These are phyloP conservation scores for Eimeria falciformis DNA, from an alignment of 169 alveolate species.

Conservation along the genomic window DNA sequence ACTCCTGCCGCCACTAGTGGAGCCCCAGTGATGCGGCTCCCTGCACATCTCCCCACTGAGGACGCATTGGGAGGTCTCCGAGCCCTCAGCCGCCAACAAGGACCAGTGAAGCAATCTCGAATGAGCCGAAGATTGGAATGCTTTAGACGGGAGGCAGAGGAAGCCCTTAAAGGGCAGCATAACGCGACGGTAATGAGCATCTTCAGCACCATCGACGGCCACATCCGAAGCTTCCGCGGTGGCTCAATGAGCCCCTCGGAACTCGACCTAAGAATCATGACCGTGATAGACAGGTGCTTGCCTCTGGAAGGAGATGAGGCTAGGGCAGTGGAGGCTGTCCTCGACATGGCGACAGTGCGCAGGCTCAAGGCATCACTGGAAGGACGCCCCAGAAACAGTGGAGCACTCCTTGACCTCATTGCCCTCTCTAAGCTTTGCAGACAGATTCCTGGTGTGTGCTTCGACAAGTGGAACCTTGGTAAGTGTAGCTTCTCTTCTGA, in stretches of 20 bases:
- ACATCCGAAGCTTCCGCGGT: background rate
- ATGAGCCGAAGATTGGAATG: background rate
- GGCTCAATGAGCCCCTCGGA: background rate
- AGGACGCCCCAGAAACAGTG: background rate
- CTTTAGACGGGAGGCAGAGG: background rate
- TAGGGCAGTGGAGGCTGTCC: background rate
- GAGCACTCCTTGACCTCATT: background rate
- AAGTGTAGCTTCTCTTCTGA: background rate
- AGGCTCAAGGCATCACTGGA: background rate
- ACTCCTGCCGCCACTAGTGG: too few relatives aligned
- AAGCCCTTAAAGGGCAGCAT: background rate
- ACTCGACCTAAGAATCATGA: background rate
- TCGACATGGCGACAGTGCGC: background rate
- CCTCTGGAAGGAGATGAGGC: background rate
- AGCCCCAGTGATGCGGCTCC: too few relatives aligned
- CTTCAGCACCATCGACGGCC: background rate
- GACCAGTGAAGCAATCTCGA: background rate
- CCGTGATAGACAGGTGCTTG: background rate
- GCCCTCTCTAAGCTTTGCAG: background rate
- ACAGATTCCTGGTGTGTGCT: constrained; percentile 44
- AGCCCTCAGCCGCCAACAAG: background rate
- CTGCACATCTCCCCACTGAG: too few relatives aligned
- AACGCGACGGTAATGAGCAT: background rate
- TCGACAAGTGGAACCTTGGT: constrained; percentile 51
- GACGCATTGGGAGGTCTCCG: background rate